Base-by-base conservation (phyloP, 805 yeast species). In the Kodamaea lidongshanica region DNA sequence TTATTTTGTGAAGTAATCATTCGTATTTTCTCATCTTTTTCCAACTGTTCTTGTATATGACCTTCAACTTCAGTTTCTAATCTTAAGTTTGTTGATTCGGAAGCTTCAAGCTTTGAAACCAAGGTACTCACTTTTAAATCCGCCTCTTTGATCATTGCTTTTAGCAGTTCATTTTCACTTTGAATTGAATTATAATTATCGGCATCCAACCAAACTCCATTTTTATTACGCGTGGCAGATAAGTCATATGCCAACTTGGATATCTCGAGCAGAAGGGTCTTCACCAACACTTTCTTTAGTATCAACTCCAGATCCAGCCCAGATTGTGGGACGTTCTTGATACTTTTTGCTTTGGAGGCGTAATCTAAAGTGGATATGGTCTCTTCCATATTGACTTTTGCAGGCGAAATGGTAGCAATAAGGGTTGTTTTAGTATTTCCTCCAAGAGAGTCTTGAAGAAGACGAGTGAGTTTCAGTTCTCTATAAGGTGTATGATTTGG, bases 321-420 rank as follows among this genome's bases (percentile, higher is more conserved):
- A 7, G 64, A 49, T 39, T 41, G 84, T 45, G 70, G 84, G 52
- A 20, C 69, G 63, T 61, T 85, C 44, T 73, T 74, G 38, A 87
- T 84, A 40, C 75, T 79, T 41, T 85, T 83, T 2, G 96, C 96
- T 37, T 87, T 77, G 31, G 78, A 74, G 3, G 96, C 95, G 52
- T 87, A 87, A 41, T 85, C 92, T 30, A 87, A 63, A 0, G 96
- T 87, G 41, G 92, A 81, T 24, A 79, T 52, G 0, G 95, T 83
- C 50, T 87, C 96, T 16, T 81, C 88, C n/a, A 75, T 59, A 37
- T 80, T 82, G 16, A 74, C 64, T 36, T 70, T 70, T 1, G 94
- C 94, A 0, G 95, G 94, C 6, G 94, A 83, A 2, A 87, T 70
- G 0, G 95, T 87, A 1, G 95, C 94, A 15, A 87, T 82, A 33